Base-by-base conservation (phyloP, 23 red algal species). In the Gracilariopsis chorda region DNA sequence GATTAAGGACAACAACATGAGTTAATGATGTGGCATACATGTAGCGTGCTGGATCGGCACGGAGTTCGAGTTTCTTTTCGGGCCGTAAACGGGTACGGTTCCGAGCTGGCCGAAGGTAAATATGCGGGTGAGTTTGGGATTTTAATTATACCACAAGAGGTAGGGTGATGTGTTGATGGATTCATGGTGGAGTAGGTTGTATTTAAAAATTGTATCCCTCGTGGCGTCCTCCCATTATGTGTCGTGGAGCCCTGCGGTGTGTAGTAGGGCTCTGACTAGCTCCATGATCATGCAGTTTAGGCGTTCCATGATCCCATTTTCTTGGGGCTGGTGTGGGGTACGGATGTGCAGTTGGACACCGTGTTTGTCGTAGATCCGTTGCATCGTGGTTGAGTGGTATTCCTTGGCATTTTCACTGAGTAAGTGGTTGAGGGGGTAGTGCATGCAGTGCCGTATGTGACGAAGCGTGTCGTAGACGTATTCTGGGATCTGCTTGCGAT, bases 221-320 rank as follows among this genome's bases (percentile, higher is more conserved):
- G 70, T 36, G 13, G 83, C 63, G 11, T 51, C 59, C 16, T 41
- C 48, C 83, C 83, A 87, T n/a, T 42, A 45, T 0, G 30, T 1
- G 39, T 45, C 52, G 7, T n/a, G n/a, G n/a, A 48, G 20, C 1
- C 24, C 11, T 2, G 52, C 78, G 2, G 51, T 39, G 0, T 30
- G 6, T 0, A 67, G 1, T 13, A 42, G 1, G 2, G 52, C 3
- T 1, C 79, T 19, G 9, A 55, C 57, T 27, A 14, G 9, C 1
- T 87, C 58, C 60, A 44, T 48, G 8, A 87, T 45, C 20, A 20
- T 75, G 1, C 83, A 27, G 83, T 87, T 87, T 2, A 87, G 5
- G 2, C 83, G 21, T 65, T 87, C 83, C 58, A 34, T 61, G 1
- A 55, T 13, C 13, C 63, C 30, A 2, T 87, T 87, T 4, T 55